Conservation (phyloP, 257 asterid genomes). For the Lavandula angustifolia region DNA sequence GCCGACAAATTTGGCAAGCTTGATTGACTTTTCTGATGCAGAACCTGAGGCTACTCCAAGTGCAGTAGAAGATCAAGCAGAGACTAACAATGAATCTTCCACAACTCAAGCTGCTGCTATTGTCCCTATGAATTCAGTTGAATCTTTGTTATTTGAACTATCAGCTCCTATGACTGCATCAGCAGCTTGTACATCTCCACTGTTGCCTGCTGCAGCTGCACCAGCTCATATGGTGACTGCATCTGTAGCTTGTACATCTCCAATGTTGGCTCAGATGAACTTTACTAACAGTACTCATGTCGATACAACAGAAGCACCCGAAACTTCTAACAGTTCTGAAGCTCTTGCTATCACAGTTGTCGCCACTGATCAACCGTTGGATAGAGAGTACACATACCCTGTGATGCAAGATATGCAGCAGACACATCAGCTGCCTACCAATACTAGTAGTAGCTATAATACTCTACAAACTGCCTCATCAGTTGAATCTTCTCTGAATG, state of each 20-base stretch:
- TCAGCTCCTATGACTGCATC: slow-evolving; percentile 21
- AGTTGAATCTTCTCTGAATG: slow-evolving; percentile 33
- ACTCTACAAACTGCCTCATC: slow-evolving; percentile 33
- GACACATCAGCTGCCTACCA: slow-evolving; percentile 21
- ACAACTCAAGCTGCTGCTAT: slow-evolving; percentile 33
- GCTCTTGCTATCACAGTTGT: slow-evolving; percentile 24
- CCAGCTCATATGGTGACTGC: not conserved
- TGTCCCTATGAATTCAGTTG: slow-evolving; percentile 42
- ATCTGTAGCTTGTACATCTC: too few relatives aligned
- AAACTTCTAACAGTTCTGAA: slow-evolving; percentile 28
- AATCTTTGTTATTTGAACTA: slow-evolving; percentile 51
- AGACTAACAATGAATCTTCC: slow-evolving; percentile 28
- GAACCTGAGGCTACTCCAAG: slow-evolving; percentile 40
- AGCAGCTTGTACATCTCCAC: slow-evolving; percentile 33
- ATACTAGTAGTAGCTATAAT: slow-evolving; percentile 18
- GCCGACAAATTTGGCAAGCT: slow-evolving; percentile 39
- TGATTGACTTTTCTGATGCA: slow-evolving; percentile 69
- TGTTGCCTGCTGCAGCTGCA: slow-evolving; percentile 24
- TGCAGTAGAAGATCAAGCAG: slow-evolving; percentile 28
- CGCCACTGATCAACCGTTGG: slow-evolving; percentile 25
- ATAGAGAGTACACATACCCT: slow-evolving; percentile 17
- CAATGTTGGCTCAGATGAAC: not conserved
- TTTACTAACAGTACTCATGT: slow-evolving; percentile 25
- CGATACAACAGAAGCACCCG: slow-evolving; percentile 27
- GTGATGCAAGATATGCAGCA: slow-evolving; percentile 21